Evolutionary conservation across 805 yeast species (phyloP).

Genomic region (Candida multigemmis): DNA sequence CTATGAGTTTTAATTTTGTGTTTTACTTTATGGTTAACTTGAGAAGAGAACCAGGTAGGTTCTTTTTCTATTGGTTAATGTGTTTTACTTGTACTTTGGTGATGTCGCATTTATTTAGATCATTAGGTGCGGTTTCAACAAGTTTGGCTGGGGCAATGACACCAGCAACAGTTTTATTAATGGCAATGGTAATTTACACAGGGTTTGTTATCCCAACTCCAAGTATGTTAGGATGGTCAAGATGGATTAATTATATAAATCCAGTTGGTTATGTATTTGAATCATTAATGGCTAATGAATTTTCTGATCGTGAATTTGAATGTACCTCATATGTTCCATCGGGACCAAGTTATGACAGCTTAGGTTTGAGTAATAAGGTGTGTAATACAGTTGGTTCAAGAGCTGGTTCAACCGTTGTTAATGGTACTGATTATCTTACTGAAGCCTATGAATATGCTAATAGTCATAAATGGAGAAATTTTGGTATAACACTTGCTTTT

Average conservation of each 20-base stretch:
- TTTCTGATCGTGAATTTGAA: conserved; percentile 43
- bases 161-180: conserved; percentile 35
- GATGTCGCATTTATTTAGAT: conserved; percentile 33
- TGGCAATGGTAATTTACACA: conserved; percentile 49
- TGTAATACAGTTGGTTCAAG: conserved; percentile 56
- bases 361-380: conserved; percentile 30
- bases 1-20: conserved; percentile 19
- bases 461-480: conserved; percentile 70
- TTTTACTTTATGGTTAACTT: conserved; percentile 43
- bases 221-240: conserved; percentile 56
- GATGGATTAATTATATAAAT: conserved; percentile 36
- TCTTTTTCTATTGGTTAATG: conserved; percentile 28
- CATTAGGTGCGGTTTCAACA: conserved; percentile 33
- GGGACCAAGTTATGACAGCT: conserved; percentile 43
- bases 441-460: conserved; percentile 42
- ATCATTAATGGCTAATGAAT: conserved; percentile 56
- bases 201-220: conserved; percentile 36
- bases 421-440: conserved; percentile 51
- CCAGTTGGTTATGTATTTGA: conserved; percentile 42
- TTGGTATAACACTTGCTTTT: conserved; percentile 56
- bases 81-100: conserved; percentile 21
- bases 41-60: conserved; percentile 26
- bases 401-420: conserved; percentile 43
- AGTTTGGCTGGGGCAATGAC: conserved; percentile 34
- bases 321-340: conserved; percentile 54